A percentile compares a stretch with the other conserved stretches of the same genome.
phyloP scores from a whole-genome alignment of 1,284 basidiomycete genomes.

The Hortiboletus rubellus region DNA sequence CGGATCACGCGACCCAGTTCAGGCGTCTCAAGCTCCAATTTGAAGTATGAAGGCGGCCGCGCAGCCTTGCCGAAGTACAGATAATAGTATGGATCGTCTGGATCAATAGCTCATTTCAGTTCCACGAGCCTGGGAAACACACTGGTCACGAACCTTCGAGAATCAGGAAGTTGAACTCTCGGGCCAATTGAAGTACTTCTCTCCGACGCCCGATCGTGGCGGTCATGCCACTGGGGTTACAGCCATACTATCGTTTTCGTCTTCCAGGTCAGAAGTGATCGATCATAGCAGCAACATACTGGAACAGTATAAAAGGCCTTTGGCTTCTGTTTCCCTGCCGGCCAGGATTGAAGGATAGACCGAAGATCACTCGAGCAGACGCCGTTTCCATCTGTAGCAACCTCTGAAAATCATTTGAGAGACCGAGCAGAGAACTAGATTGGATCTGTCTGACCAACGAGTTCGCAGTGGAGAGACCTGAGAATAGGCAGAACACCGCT shows the following conservation, averaged over 20 bases:
- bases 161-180: conserved; percentile 79
- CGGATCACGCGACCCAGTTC: conserved; percentile 78
- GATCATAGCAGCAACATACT: conserved; percentile 40
- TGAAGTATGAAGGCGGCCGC: conserved; percentile 75
- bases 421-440: neutral
- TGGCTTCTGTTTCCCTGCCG: conserved; percentile 68
- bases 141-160: conserved; percentile 64
- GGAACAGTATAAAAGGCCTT: conserved; percentile 85
- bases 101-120: conserved; percentile 1
- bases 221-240: conserved; percentile 84
- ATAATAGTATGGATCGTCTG: conserved; percentile 81
- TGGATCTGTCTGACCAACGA: conserved; percentile 53
- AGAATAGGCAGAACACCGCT: conserved; percentile 71
- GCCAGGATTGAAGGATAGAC: conserved; percentile 75
- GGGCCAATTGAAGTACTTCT: conserved; percentile 75
- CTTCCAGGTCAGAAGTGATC: conserved; percentile 3
- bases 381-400: conserved; percentile 79
- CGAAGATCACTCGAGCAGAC: conserved; percentile 67
- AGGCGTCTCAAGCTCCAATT: conserved; percentile 61
- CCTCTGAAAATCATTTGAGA: conserved; percentile 49
- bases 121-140: neutral
- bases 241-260: conserved; percentile 58
- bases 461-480: conserved; percentile 53
- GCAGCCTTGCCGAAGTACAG: conserved; percentile 67
- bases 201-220: conserved; percentile 72